Base-by-base conservation (phyloP, 2,329 filamentous ascomycete genomes). In the Escovopsis weberi region DNA sequence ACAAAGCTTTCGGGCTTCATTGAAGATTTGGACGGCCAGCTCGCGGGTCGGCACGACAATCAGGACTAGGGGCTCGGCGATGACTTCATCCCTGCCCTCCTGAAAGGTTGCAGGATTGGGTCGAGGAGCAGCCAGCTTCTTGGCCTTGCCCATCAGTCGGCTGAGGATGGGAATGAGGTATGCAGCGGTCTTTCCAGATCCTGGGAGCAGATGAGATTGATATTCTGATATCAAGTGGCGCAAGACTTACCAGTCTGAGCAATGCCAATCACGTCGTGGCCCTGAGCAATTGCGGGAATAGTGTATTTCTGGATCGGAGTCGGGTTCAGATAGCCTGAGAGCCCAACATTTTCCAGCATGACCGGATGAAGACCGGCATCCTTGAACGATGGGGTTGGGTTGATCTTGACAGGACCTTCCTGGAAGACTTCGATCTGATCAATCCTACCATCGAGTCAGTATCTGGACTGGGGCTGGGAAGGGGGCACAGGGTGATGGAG, bases 131-230 rank as follows among this genome's bases (percentile, higher is more conserved):
- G 81, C 80, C 6, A 95, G 66, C 63, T 87, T 88, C 65, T 87
- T 91, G 6, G 84, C 86, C 65, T 96, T 96, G 26, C 91, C 91
- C 86, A 96, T 95, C 19, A 98, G 66, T 59, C 84, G 82, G 46
- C 87, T 94, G 41, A 96, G 56, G 46, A 94, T 84, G 0, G 91
- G 91, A 43, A 95, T 77, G 4, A 98, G 64, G 56, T 91, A 98
- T 0, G 91, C 88, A 0, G 84, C 89, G 0, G 91, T 98, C 69
- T 98, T 98, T 41, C 91, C 91, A 26, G 89, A 96, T 18, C 91
- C 89, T 95, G 39, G 5, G 48, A 18, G 34, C 11, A 19, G 30
- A 12, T 37, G 12, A 37, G 40, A 41, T 37, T 23, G 12, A 12
- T 9, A 34, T 23, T 12, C 30, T 40, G 30, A 44, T 42, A 30